Percentiles rank a stretch among this genome's conserved stretches.
phyloP scores from a whole-genome alignment of 805 yeast species.

The Metschnikowia lunata region DNA sequence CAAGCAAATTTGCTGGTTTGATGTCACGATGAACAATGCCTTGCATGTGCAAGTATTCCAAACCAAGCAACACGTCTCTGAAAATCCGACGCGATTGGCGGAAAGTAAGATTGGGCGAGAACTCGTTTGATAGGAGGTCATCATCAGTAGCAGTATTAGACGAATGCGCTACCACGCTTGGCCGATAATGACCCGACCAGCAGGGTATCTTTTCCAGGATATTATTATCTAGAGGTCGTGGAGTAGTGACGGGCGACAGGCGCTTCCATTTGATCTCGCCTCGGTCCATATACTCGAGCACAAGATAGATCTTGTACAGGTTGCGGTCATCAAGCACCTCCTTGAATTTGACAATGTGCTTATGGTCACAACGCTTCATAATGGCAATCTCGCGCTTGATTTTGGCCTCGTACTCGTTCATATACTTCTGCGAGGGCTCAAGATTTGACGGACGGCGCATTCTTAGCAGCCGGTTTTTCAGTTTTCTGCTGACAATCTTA shows the following conservation, averaged over 20 bases:
- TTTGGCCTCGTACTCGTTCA: slow-evolving; percentile 33
- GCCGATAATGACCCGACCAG: slow-evolving; percentile 6
- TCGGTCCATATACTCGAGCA: slow-evolving; percentile 80
- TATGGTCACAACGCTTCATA: slow-evolving; percentile 45
- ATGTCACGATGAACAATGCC: slow-evolving; percentile 94
- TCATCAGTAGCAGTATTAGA: slow-evolving; percentile 14
- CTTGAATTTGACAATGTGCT: slow-evolving; percentile 36
- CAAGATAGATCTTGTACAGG: slow-evolving; percentile 82
- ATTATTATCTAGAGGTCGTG: slow-evolving; percentile 4
- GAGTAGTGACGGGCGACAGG: slow-evolving; percentile 10
- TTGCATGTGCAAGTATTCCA: slow-evolving; percentile 85
- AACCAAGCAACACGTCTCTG: slow-evolving; percentile 79
- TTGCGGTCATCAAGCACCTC: slow-evolving; percentile 81
- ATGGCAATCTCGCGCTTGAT: slow-evolving; percentile 42
- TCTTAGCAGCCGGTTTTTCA: slow-evolving; percentile 34
- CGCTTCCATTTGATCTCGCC: slow-evolving; percentile 87
- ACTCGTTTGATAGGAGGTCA: slow-evolving; percentile 21
- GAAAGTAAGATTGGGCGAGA: slow-evolving; percentile 59
- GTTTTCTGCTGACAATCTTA: slow-evolving; percentile 78
- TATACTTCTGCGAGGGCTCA: slow-evolving; percentile 17
- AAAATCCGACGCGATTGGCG: slow-evolving; percentile 66
- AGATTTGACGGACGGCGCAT: slow-evolving; percentile 25
- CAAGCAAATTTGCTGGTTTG: slow-evolving; percentile 86
- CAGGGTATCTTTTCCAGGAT: slow-evolving; percentile 4
- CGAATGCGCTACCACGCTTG: not conserved